phyloP scores from a whole-genome alignment of 2,329 filamentous ascomycete genomes.

The Penicillium sp. region DNA sequence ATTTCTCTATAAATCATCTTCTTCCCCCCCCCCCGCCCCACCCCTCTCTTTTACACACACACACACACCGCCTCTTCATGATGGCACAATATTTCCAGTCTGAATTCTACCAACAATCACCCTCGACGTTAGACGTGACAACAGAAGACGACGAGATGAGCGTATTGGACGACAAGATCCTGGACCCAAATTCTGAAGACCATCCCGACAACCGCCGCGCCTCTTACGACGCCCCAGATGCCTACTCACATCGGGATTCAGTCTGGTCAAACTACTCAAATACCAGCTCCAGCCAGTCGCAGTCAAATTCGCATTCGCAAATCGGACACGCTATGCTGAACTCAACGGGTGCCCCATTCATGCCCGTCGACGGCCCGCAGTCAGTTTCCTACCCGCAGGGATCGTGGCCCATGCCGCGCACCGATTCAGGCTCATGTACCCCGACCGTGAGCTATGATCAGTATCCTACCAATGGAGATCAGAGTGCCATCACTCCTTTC shows the following conservation, averaged over 20 bases:
- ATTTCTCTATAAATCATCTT: constrained; percentile 6
- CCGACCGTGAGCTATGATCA: constrained; percentile 71
- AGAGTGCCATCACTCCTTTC: constrained; percentile 45
- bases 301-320: constrained; percentile 45
- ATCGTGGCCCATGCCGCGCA: constrained; percentile 62
- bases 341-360: constrained; percentile 60
- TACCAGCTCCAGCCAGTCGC: constrained; percentile 44
- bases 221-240: constrained; percentile 50
- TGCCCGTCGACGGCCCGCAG: constrained; percentile 57
- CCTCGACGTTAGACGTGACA: constrained; percentile 44
- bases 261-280: constrained; percentile 51
- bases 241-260: constrained; percentile 54
- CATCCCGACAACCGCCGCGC: constrained; percentile 49
- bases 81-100: constrained; percentile 50
- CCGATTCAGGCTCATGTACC: constrained; percentile 69
- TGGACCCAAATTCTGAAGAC: constrained; percentile 51
- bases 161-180: constrained; percentile 50
- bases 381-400: constrained; percentile 39
- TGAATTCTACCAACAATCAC: constrained; percentile 47
- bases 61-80: constrained; percentile 29
- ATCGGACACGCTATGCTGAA: constrained; percentile 51
- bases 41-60: neutral
- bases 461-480: constrained; percentile 54
- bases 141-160: constrained; percentile 54
- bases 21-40: constrained; percentile 10